A percentile compares a stretch with the other conserved stretches of the same genome.
These are phyloP conservation scores for Zygoascus ofunaensis DNA, from an alignment of 805 yeast genomes.

Conservation along the genomic window DNA sequence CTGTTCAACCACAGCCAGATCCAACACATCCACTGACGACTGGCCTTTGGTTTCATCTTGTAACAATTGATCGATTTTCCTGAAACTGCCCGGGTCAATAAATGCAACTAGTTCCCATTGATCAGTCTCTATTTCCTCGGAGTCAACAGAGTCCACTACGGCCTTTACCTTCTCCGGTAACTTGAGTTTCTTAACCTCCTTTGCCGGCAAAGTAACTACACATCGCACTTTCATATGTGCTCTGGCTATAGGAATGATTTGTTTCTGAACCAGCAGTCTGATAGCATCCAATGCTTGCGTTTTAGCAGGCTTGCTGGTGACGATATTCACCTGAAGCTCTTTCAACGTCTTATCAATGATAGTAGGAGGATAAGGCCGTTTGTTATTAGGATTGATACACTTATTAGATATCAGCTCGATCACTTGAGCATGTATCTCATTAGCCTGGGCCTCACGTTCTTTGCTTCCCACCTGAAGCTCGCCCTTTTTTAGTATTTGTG, in stretches of 20 bases:
- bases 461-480: slow-evolving; percentile 92
- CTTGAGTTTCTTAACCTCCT: slow-evolving; percentile 40
- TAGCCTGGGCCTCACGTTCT: slow-evolving; percentile 70
- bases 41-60: slow-evolving; percentile 44
- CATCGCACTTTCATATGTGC: slow-evolving; percentile 80
- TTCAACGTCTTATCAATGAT: slow-evolving; percentile 86
- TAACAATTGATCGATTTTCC: slow-evolving; percentile 56
- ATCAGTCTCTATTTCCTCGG: slow-evolving; percentile 30
- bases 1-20: slow-evolving; percentile 76
- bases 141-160: slow-evolving; percentile 36
- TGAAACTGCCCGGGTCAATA: slow-evolving; percentile 79
- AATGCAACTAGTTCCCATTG: slow-evolving; percentile 55
- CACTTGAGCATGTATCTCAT: slow-evolving; percentile 72
- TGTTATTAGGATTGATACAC: slow-evolving; percentile 83
- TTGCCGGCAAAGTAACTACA: slow-evolving; percentile 39
- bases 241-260: slow-evolving; percentile 84
- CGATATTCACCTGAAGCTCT: slow-evolving; percentile 64
- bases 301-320: slow-evolving; percentile 67
- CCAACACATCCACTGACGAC: slow-evolving; percentile 73
- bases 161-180: slow-evolving; percentile 36
- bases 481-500: slow-evolving; percentile 80
- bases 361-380: slow-evolving; percentile 87
- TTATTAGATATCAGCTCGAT: slow-evolving; percentile 76
- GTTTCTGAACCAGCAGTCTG: slow-evolving; percentile 61
- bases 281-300: slow-evolving; percentile 89